Percentiles rank a stretch among this genome's conserved stretches.
Conservation (phyloP, 192 early-diverging fungal genomes). For the Coemansia sp. region DNA sequence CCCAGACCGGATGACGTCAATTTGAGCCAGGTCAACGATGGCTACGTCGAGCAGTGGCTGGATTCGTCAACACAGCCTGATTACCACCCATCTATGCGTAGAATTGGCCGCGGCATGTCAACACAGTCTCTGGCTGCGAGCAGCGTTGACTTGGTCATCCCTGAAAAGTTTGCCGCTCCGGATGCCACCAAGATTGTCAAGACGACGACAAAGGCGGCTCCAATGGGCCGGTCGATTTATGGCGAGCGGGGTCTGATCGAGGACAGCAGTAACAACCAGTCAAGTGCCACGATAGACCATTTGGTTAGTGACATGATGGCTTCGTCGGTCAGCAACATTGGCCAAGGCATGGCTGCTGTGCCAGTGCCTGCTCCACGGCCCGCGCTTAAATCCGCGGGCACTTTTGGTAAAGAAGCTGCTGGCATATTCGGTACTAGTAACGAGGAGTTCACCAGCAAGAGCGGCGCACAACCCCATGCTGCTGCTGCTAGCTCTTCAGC, state of each 20-base stretch:
- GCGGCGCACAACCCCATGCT: background rate
- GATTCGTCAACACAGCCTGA: background rate
- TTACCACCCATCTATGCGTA: conserved; percentile 1
- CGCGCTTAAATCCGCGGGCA: background rate
- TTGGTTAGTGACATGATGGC: conserved; percentile 31
- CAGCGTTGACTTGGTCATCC: conserved; percentile 14
- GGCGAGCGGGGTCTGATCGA: conserved; percentile 8
- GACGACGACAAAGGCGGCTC: background rate
- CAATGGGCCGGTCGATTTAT: conserved; percentile 18
- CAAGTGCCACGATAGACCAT: conserved; percentile 23
- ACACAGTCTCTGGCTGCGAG: conserved; percentile 3
- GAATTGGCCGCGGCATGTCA: conserved; percentile 2
- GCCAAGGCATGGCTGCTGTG: background rate
- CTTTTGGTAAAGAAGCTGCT: background rate
- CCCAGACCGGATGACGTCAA: conserved; percentile 3
- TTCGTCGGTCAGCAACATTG: conserved; percentile 7
- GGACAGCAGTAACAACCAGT: background rate
- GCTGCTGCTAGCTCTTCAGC: background rate
- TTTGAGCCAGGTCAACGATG: conserved; percentile 4
- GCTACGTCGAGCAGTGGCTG: conserved; percentile 22
- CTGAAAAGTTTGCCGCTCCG: conserved; percentile 10
- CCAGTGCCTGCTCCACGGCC: conserved; percentile 7
- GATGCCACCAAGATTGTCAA: conserved; percentile 6
- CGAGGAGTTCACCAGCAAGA: background rate
- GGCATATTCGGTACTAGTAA: background rate